Percentiles rank a stretch among this genome's conserved stretches.
Conservation (phyloP, 495 filamentous ascomycete genomes). For the Podospora didyma region DNA sequence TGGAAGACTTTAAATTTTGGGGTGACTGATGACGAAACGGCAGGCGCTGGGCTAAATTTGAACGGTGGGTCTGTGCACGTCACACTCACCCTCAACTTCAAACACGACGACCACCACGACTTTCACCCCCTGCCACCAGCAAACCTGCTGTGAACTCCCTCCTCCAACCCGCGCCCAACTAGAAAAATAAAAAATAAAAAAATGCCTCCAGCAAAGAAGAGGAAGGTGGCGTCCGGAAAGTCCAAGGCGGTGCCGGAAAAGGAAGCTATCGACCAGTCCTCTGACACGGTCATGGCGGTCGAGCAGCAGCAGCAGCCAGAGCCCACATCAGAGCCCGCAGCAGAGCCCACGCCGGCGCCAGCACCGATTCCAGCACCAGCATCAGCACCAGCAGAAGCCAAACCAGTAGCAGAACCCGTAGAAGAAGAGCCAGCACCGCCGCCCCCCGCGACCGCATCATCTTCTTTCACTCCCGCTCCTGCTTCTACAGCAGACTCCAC, state of each 20-base stretch:
- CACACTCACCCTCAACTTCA: too few relatives aligned
- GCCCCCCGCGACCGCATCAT: neutral
- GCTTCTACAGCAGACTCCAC: conserved; percentile 10
- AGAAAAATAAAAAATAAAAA: neutral
- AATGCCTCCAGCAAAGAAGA: conserved; percentile 48
- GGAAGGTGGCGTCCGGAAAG: conserved; percentile 35
- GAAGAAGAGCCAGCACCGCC: conserved; percentile 8
- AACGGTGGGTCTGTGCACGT: too few relatives aligned
- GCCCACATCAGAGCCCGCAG: neutral
- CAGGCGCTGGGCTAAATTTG: too few relatives aligned
- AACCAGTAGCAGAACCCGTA: conserved; percentile 1
- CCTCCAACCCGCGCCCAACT: neutral
- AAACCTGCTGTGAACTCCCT: neutral
- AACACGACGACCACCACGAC: neutral
- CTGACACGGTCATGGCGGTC: neutral
- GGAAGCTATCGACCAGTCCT: neutral
- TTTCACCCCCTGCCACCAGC: neutral
- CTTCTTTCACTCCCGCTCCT: conserved; percentile 3
- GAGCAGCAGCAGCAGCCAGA: too few relatives aligned
- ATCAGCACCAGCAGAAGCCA: conserved; percentile 4
- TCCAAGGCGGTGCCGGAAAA: conserved; percentile 16
- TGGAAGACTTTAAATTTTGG: too few relatives aligned
- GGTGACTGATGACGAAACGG: too few relatives aligned
- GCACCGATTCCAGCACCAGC: conserved; percentile 1
- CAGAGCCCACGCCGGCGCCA: conserved; percentile 5